Conservation (phyloP, 768 basidiomycete species). For the Suillus subluteus region DNA sequence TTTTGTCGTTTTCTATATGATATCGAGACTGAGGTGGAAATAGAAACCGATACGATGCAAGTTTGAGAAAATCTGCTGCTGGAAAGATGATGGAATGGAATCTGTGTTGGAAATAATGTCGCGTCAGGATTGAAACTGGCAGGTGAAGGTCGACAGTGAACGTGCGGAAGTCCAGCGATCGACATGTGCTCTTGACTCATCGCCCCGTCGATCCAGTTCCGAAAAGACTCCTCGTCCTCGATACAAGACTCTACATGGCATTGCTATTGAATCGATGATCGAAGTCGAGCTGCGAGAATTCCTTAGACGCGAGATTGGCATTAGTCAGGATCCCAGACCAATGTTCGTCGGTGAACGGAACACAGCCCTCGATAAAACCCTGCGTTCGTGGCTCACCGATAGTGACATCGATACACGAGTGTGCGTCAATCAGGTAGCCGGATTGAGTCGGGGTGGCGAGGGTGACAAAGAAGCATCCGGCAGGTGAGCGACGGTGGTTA, state of each 20-base stretch:
- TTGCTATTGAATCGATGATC: neutral
- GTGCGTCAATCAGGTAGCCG: neutral
- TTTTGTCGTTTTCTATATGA: conserved; percentile 3
- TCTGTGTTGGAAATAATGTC: neutral
- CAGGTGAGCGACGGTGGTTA: conserved; percentile 2
- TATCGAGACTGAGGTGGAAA: neutral
- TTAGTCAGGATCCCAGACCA: neutral
- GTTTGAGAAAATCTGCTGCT: conserved; percentile 1
- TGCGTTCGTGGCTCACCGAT: neutral
- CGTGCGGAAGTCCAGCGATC: neutral
- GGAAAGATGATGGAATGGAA: neutral
- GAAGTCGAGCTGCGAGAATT: neutral
- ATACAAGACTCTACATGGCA: neutral
- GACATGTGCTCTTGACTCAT: neutral
- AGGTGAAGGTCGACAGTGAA: neutral
- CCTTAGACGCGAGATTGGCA: neutral
- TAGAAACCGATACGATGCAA: neutral
- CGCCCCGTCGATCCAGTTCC: neutral
- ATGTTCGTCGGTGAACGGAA: conserved; percentile 2
- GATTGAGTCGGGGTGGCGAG: neutral
- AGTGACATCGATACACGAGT: neutral
- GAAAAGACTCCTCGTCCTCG: neutral
- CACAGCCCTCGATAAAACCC: neutral
- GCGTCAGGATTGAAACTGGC: neutral
- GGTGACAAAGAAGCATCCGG: conserved; percentile 3